phyloP scores from a whole-genome alignment of 1,284 basidiomycete genomes.

The Leccinum fallax region DNA sequence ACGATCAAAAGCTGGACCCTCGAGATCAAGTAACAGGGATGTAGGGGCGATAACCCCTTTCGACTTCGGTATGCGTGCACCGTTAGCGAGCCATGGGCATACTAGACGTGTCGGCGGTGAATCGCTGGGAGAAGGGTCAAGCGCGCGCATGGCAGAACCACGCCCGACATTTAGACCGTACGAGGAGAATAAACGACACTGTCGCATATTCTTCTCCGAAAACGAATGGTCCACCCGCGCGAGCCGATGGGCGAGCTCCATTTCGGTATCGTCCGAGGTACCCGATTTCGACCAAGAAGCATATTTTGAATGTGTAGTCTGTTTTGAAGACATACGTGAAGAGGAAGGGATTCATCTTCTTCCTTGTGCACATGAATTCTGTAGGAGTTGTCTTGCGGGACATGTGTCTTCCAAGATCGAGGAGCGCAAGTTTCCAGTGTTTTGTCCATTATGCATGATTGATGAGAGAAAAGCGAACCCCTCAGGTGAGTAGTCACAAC shows the following conservation, averaged over 20 bases:
- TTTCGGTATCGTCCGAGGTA: background rate
- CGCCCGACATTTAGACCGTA: slow-evolving; percentile 12
- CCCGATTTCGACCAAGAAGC: slow-evolving; percentile 6
- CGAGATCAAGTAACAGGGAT: slow-evolving; percentile 6
- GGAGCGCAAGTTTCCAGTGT: slow-evolving; percentile 57
- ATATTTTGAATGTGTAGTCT: slow-evolving; percentile 49
- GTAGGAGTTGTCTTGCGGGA: slow-evolving; percentile 48
- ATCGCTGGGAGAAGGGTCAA: slow-evolving; percentile 6
- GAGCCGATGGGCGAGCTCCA: background rate
- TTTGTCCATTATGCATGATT: slow-evolving; percentile 57
- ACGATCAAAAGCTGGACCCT: background rate
- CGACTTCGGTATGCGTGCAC: background rate
- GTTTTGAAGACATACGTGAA: slow-evolving; percentile 51
- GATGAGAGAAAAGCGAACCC: slow-evolving; percentile 37
- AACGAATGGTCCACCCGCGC: background rate
- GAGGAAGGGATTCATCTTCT: slow-evolving; percentile 35
- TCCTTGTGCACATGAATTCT: slow-evolving; percentile 28
- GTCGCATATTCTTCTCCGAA: slow-evolving; percentile 3
- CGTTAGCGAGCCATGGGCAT: background rate
- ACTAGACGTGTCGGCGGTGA: background rate
- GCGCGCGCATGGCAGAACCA: background rate
- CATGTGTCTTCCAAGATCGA: slow-evolving; percentile 52
- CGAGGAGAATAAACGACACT: slow-evolving; percentile 27
- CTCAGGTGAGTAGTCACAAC: slow-evolving; percentile 39
- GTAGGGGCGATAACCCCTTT: background rate